phyloP scores from a whole-genome alignment of 306 rosid genomes.

The Ammopiptanthus mongolicus region DNA sequence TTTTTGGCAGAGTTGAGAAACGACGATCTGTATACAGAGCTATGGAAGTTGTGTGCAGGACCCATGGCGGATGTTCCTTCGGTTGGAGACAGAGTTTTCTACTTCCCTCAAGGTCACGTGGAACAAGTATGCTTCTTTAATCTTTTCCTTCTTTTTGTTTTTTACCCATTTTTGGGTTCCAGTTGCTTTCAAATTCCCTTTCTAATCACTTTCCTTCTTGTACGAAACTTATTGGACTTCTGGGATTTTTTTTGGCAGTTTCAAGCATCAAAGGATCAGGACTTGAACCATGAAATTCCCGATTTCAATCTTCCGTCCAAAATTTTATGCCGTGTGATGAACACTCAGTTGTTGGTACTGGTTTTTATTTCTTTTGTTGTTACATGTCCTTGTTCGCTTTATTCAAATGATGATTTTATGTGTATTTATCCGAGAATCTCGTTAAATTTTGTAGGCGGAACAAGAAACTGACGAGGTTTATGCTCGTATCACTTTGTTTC shows the following conservation, averaged over 20 bases:
- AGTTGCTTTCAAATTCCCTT: slow-evolving; percentile 8
- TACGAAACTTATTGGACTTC: slow-evolving; percentile 13
- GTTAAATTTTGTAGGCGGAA: slow-evolving; percentile 64
- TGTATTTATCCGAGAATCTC: neutral
- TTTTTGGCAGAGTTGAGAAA: slow-evolving; percentile 30
- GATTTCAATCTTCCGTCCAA: slow-evolving; percentile 63
- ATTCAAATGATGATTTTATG: neutral
- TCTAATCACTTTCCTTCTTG: neutral
- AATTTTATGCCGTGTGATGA: slow-evolving; percentile 68
- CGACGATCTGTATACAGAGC: slow-evolving; percentile 47
- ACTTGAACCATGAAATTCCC: slow-evolving; percentile 65
- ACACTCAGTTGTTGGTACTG: slow-evolving; percentile 63
- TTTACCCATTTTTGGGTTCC: slow-evolving; percentile 15
- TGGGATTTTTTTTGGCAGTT: slow-evolving; percentile 46
- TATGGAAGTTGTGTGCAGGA: slow-evolving; percentile 90
- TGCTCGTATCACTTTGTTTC: slow-evolving; percentile 74
- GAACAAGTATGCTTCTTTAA: slow-evolving; percentile 56
- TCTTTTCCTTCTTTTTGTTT: neutral
- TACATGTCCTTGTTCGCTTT: neutral
- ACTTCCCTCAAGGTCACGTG: slow-evolving; percentile 93
- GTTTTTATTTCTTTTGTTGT: slow-evolving; percentile 22
- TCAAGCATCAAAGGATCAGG: slow-evolving; percentile 73
- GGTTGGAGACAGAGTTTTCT: slow-evolving; percentile 56
- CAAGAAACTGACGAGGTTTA: slow-evolving; percentile 87
- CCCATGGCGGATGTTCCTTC: slow-evolving; percentile 82